Conservation (phyloP, 2,329 filamentous ascomycete species). For the Metarhizium guizhouense region DNA sequence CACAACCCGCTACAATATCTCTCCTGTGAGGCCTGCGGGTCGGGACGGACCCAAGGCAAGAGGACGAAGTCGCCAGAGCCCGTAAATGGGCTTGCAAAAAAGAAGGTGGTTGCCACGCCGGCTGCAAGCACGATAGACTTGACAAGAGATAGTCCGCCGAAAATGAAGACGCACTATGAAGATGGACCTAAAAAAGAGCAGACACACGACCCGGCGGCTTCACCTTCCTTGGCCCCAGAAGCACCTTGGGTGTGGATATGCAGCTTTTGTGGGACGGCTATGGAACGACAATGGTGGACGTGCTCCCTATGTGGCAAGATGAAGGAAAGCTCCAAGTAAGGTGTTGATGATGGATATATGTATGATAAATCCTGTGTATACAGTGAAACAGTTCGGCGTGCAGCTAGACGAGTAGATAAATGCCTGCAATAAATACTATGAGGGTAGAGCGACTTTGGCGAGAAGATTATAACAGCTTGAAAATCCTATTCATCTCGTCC, state of each 20-base stretch:
- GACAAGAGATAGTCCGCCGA: constrained; percentile 21
- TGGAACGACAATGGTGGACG: constrained; percentile 49
- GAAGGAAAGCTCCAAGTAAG: constrained; percentile 35
- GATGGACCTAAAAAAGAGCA: constrained; percentile 1
- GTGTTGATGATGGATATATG: not conserved
- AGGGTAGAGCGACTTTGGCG: too few relatives aligned
- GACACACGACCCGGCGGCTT: constrained; percentile 3
- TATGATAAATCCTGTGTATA: not conserved
- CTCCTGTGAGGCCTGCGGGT: constrained; percentile 48
- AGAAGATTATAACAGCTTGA: too few relatives aligned
- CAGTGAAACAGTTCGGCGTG: too few relatives aligned
- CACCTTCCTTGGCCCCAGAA: constrained; percentile 5
- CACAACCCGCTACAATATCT: constrained; percentile 42
- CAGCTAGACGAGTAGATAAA: too few relatives aligned
- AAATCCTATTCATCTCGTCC: too few relatives aligned
- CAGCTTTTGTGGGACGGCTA: constrained; percentile 38
- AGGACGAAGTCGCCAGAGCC: constrained; percentile 8
- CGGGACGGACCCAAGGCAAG: constrained; percentile 23
- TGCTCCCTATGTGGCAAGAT: constrained; percentile 46
- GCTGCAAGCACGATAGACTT: constrained; percentile 22
- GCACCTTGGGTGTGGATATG: constrained; percentile 39
- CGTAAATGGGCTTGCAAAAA: not conserved
- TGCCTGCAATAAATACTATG: too few relatives aligned
- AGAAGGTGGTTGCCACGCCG: constrained; percentile 3
- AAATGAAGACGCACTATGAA: constrained; percentile 7